Conservation (phyloP, 75 land plant species). For the Picea sitchensis region DNA sequence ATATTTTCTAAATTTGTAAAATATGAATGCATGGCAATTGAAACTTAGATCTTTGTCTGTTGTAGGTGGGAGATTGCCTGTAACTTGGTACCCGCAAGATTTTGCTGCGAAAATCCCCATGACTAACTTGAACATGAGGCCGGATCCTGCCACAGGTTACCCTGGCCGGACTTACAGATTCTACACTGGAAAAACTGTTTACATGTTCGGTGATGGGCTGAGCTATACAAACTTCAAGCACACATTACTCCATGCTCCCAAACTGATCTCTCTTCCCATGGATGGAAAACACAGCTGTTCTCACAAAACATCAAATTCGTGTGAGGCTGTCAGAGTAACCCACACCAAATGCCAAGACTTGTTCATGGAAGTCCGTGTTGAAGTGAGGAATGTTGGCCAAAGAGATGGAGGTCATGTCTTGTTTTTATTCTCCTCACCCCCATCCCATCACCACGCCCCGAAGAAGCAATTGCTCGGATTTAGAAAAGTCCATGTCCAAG, state of each 20-base stretch:
- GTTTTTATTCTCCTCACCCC: slow-evolving; percentile 52
- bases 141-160: slow-evolving; percentile 69
- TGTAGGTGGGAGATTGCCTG: slow-evolving; percentile 80
- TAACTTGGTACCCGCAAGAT: slow-evolving; percentile 75
- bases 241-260: slow-evolving; percentile 46
- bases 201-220: slow-evolving; percentile 83
- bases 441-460: slow-evolving; percentile 37
- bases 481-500: slow-evolving; percentile 38
- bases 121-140: slow-evolving; percentile 95
- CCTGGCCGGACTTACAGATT: slow-evolving; percentile 94
- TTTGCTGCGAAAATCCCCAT: slow-evolving; percentile 68
- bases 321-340: slow-evolving; percentile 5
- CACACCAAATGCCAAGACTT: slow-evolving; percentile 27
- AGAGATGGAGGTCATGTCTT: slow-evolving; percentile 53
- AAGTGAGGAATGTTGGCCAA: slow-evolving; percentile 38
- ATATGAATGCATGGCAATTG: neutral
- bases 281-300: slow-evolving; percentile 41
- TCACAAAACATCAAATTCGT: slow-evolving; percentile 6
- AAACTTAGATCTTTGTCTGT: neutral
- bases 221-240: slow-evolving; percentile 70
- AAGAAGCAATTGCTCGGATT: slow-evolving; percentile 60
- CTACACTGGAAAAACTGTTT: slow-evolving; percentile 73
- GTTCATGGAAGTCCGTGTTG: slow-evolving; percentile 39
- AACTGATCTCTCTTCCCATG: slow-evolving; percentile 31
- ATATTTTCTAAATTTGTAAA: neutral